These are phyloP conservation scores for Pilatotrama ljubarskyi DNA, from an alignment of 768 basidiomycete genomes.

Conservation along the genomic window DNA sequence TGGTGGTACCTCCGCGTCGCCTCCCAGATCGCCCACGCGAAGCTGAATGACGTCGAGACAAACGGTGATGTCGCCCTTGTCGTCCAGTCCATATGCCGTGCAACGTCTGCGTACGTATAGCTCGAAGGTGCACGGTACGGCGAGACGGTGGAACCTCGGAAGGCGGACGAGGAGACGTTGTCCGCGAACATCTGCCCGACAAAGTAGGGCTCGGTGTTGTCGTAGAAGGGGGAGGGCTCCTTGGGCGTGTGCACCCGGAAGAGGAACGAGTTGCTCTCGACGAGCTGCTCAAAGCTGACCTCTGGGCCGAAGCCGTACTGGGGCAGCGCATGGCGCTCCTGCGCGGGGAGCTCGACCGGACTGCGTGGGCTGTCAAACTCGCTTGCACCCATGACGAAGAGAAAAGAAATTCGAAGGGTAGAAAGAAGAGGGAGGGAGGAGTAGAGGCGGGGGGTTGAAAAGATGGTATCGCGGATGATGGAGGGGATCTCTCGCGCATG, in stretches of 20 bases:
- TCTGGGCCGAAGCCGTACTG: conserved; percentile 74
- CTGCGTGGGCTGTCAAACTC: conserved; percentile 8
- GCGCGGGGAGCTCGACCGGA: conserved; percentile 11
- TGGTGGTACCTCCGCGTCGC: conserved; percentile 72
- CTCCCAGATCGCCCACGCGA: conserved; percentile 83
- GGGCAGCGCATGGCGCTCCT: conserved; percentile 44
- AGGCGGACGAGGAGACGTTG: conserved; percentile 24
- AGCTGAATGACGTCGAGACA: conserved; percentile 78
- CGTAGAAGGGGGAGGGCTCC: conserved; percentile 50
- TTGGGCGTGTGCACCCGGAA: conserved; percentile 82
- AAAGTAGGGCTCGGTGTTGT: conserved; percentile 63
- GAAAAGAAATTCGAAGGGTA: background rate
- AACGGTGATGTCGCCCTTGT: conserved; percentile 69
- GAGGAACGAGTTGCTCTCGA: conserved; percentile 68
- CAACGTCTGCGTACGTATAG: conserved; percentile 60
- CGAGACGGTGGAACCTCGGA: conserved; percentile 29
- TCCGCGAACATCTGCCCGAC: conserved; percentile 66
- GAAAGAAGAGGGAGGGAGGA: background rate
- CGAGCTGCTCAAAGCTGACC: conserved; percentile 59
- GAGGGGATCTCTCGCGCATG: conserved; percentile 13
- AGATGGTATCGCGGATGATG: conserved; percentile 17
- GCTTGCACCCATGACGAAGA: conserved; percentile 12
- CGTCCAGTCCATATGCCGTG: conserved; percentile 75
- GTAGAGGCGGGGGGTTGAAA: background rate
- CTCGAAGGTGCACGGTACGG: conserved; percentile 30